phyloP scores from a whole-genome alignment of 2,329 filamentous ascomycete genomes.

The Diplodia corticola region DNA sequence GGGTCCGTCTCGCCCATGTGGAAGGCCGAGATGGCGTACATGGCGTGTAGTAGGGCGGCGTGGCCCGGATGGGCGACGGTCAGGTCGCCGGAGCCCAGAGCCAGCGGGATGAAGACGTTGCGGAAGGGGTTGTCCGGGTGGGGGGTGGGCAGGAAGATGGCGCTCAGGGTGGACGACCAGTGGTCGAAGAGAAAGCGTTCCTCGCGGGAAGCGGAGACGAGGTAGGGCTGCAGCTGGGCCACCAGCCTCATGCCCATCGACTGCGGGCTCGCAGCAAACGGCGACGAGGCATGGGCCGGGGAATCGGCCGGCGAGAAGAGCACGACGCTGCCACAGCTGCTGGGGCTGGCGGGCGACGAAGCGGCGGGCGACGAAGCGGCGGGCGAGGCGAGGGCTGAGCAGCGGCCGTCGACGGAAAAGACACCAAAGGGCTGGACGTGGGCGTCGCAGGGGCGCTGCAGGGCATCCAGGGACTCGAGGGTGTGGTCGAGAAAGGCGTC shows the following conservation, averaged over 20 bases:
- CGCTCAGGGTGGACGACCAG: conserved; percentile 12
- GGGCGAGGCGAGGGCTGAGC: neutral
- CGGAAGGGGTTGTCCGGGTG: conserved; percentile 13
- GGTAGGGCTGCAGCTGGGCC: neutral
- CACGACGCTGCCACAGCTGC: neutral
- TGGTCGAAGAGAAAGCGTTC: conserved; percentile 18
- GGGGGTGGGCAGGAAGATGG: conserved; percentile 11
- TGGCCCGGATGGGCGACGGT: neutral
- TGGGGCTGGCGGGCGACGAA: neutral
- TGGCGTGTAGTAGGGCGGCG: conserved; percentile 13
- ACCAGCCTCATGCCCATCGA: neutral
- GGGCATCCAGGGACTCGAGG: neutral
- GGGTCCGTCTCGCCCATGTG: conserved; percentile 15
- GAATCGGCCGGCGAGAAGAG: neutral
- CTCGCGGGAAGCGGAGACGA: neutral
- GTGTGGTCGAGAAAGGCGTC: conserved; percentile 4
- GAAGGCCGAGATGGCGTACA: conserved; percentile 20
- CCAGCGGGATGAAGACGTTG: conserved; percentile 17
- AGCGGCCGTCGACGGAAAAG: neutral
- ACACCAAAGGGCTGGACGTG: conserved; percentile 13
- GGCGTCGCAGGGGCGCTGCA: neutral
- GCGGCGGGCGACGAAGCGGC: neutral
- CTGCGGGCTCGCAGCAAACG: neutral
- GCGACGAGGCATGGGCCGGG: neutral
- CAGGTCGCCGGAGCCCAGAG: neutral